phyloP scores from a whole-genome alignment of 225 moss, liverwort and hornwort species.

The Neckera pumila region DNA sequence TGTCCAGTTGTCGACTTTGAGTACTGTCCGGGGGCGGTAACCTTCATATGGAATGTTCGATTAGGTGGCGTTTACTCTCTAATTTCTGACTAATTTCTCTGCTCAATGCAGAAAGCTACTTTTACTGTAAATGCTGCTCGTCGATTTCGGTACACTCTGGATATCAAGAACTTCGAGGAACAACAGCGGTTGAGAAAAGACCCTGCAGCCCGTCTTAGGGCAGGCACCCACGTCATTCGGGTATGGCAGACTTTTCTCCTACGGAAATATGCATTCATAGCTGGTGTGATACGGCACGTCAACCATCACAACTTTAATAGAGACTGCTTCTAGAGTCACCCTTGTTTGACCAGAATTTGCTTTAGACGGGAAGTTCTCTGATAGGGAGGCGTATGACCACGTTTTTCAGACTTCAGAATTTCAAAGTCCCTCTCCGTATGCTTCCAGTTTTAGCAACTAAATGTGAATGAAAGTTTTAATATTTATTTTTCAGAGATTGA shows the following conservation, averaged over 20 bases:
- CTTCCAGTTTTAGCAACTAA: background rate
- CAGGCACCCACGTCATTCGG: conserved; percentile 67
- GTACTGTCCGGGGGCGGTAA: background rate
- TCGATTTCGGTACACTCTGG: conserved; percentile 78
- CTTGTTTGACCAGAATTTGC: background rate
- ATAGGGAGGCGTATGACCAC: background rate
- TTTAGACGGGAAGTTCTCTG: background rate
- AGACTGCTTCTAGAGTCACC: background rate
- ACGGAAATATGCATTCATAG: background rate
- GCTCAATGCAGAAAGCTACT: conserved; percentile 68
- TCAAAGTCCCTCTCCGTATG: no score
- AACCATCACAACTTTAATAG: background rate
- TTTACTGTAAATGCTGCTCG: conserved; percentile 81
- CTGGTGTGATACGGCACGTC: background rate
- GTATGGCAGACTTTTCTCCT: conserved; percentile 15
- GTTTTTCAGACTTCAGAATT: background rate
- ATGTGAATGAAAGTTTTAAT: background rate
- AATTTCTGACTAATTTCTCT: background rate
- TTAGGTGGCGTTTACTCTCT: background rate
- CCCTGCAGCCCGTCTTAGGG: conserved; percentile 29
- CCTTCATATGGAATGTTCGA: background rate
- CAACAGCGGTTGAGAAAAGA: conserved; percentile 19
- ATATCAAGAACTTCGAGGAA: conserved; percentile 47
- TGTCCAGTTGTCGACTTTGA: background rate
- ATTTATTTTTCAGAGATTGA: background rate